phyloP scores from a whole-genome alignment of 1,284 basidiomycete species.

The Melampsora americana region DNA sequence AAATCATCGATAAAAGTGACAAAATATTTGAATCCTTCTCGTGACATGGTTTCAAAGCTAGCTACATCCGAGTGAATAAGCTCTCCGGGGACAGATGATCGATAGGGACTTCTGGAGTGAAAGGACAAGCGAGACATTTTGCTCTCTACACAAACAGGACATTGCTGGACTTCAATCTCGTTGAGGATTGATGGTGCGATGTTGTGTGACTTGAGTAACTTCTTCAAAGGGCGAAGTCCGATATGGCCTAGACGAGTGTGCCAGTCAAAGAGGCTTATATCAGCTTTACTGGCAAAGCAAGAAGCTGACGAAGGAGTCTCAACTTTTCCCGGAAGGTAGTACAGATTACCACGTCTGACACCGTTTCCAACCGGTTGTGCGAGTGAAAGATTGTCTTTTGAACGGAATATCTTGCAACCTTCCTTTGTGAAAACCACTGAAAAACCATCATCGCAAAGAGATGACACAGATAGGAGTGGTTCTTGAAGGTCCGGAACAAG shows the following conservation, averaged over 20 bases:
- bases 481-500: slow-evolving; percentile 11
- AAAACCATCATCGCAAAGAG: not conserved
- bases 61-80: too few relatives aligned
- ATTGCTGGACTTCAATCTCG: slow-evolving; percentile 8
- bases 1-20: not conserved
- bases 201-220: not conserved
- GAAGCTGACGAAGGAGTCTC: too few relatives aligned
- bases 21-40: too few relatives aligned
- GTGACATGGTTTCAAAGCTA: not conserved
- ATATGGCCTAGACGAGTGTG: not conserved
- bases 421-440: not conserved
- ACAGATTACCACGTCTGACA: slow-evolving; percentile 6
- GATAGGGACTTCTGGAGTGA: not conserved
- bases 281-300: too few relatives aligned
- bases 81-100: not conserved
- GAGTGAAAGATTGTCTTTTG: not conserved
- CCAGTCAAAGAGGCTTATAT: not conserved
- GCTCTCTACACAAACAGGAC: slow-evolving; percentile 1
- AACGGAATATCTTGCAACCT: not conserved
- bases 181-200: slow-evolving; percentile 1
- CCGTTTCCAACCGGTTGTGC: not conserved
- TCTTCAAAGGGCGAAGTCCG: slow-evolving; percentile 3
- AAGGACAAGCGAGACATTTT: slow-evolving; percentile 12
- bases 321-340: not conserved
- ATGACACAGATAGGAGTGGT: not conserved